These are phyloP conservation scores for Omphalotus guepiniiformis DNA, from an alignment of 768 basidiomycete species.

Conservation along the genomic window DNA sequence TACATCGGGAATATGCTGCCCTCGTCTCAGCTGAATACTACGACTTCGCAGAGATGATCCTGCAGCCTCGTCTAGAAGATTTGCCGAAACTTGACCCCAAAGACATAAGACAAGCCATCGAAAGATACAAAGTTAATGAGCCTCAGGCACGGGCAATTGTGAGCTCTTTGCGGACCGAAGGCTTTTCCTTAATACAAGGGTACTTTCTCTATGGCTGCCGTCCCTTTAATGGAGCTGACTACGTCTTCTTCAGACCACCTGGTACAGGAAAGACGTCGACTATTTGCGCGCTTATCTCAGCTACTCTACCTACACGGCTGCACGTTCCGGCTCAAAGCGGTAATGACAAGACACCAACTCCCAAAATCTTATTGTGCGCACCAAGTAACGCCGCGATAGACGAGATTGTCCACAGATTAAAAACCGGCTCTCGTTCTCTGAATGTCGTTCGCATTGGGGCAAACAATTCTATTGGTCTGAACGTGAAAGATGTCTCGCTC, in stretches of 20 bases:
- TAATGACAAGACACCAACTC: slow-evolving; percentile 42
- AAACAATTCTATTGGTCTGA: slow-evolving; percentile 67
- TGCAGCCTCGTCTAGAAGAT: slow-evolving; percentile 59
- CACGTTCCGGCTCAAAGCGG: slow-evolving; percentile 45
- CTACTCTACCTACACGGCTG: slow-evolving; percentile 68
- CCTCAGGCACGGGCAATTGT: slow-evolving; percentile 91
- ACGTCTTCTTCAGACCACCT: slow-evolving; percentile 61
- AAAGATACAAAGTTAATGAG: slow-evolving; percentile 74
- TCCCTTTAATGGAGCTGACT: slow-evolving; percentile 1
- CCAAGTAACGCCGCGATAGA: slow-evolving; percentile 99
- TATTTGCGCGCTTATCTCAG: slow-evolving; percentile 89
- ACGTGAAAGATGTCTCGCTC: slow-evolving; percentile 81
- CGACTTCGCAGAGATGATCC: slow-evolving; percentile 66
- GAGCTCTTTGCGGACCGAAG: slow-evolving; percentile 62
- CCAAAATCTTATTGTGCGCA: slow-evolving; percentile 85
- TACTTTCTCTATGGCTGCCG: slow-evolving; percentile 27
- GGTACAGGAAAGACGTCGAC: slow-evolving; percentile 99
- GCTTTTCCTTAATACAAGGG: slow-evolving; percentile 96
- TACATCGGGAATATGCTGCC: slow-evolving; percentile 90
- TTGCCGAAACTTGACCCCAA: slow-evolving; percentile 37
- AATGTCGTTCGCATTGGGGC: slow-evolving; percentile 91
- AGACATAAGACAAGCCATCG: slow-evolving; percentile 66
- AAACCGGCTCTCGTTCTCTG: slow-evolving; percentile 58
- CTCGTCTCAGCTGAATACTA: slow-evolving; percentile 80
- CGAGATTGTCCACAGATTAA: slow-evolving; percentile 86